A percentile compares a stretch with the other conserved stretches of the same genome.
phyloP scores from a whole-genome alignment of 768 basidiomycete genomes.

The Pseudohyphozyma bogoriensis region DNA sequence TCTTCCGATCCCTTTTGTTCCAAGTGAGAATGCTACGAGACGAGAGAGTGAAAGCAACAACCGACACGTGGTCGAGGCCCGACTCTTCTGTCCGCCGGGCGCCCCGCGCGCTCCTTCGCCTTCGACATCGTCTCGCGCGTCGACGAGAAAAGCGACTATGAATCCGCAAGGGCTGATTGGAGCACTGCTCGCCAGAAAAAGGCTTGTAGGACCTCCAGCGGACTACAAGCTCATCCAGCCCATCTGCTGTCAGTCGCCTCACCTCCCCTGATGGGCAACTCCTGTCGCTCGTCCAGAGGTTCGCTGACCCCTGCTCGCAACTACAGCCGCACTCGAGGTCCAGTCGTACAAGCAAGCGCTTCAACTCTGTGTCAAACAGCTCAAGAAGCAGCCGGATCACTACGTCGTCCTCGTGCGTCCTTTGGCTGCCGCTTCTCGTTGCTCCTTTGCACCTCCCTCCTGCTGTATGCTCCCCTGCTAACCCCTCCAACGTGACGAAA shows the following conservation, averaged over 20 bases:
- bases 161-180: too few species aligned
- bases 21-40: too few species aligned
- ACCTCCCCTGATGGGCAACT: too few species aligned
- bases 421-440: neutral
- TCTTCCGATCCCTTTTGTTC: too few species aligned
- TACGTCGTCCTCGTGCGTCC: conserved; percentile 9
- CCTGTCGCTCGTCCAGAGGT: neutral
- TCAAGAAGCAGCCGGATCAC: conserved; percentile 12
- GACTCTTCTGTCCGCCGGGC: too few species aligned
- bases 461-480: too few species aligned
- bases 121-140: too few species aligned
- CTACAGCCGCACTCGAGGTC: conserved; percentile 14
- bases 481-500: too few species aligned
- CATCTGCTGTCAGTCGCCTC: neutral
- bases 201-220: neutral
- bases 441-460: neutral
- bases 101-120: too few species aligned
- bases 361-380: conserved; percentile 7
- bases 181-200: neutral
- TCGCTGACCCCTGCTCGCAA: neutral
- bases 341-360: conserved; percentile 17
- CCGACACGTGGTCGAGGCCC: too few species aligned
- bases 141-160: too few species aligned
- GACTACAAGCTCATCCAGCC: neutral
- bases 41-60: too few species aligned